Conservation (phyloP, 352 stramenopile species). For the Pythium rishiriense region DNA sequence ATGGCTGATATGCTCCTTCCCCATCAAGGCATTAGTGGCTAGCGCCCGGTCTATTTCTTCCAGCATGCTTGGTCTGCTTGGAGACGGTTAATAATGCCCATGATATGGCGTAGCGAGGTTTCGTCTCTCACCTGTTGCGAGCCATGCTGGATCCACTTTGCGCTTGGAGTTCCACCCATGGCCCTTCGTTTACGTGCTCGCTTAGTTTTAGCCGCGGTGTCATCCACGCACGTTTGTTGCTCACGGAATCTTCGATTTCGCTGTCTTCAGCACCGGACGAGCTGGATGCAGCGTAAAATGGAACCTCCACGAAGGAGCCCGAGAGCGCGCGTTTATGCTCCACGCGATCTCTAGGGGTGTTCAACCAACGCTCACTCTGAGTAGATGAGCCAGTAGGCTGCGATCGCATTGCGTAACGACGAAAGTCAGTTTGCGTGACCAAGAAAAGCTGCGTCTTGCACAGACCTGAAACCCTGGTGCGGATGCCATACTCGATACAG, state of each 20-base stretch:
- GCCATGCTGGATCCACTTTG: too few species aligned
- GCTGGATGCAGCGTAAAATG: constrained; percentile 8
- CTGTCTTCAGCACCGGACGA: constrained; percentile 3
- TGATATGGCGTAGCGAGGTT: neutral
- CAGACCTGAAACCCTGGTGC: neutral
- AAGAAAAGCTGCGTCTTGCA: neutral
- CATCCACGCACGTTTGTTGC: neutral
- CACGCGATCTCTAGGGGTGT: neutral
- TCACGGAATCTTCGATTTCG: neutral
- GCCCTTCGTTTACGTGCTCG: too few species aligned
- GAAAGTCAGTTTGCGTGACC: too few species aligned
- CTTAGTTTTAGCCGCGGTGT: too few species aligned
- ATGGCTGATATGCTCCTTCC: too few species aligned
- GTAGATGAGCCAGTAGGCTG: neutral
- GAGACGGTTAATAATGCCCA: neutral
- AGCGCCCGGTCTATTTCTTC: neutral
- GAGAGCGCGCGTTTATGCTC: neutral
- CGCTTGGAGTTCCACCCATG: too few species aligned
- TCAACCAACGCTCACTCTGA: neutral
- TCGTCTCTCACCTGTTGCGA: neutral
- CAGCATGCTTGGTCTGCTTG: neutral
- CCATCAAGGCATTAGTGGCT: neutral
- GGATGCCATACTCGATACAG: neutral
- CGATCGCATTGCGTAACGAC: neutral
- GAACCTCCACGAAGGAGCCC: neutral